Evolutionary conservation across 116 monocot species (phyloP), one percentile per base, ranked within the genome.

Genomic region (Trichopus zeylanicus): DNA sequence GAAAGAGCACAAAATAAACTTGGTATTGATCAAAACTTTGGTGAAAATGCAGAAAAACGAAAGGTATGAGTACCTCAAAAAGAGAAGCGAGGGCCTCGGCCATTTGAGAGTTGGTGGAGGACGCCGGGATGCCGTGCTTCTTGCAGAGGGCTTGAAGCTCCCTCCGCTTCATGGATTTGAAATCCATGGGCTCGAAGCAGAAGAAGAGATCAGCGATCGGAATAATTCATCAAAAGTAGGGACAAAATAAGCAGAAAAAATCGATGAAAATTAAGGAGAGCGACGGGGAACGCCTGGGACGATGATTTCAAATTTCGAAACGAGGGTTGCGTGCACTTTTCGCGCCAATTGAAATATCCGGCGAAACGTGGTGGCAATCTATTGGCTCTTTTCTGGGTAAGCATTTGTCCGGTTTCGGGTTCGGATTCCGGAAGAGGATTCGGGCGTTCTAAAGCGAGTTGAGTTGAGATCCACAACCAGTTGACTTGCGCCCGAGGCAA

Each of bases 81-180:
- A 63, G 31, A 30, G 64, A 21, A n/a, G 33, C 52, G 25, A 63
- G 63, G 18, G 25, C 53, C 18, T 53, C 52, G 4, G 53, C 53
- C 64, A 64, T 64, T 16, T 52, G 31, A 2, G 31, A 25, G 34
- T 51, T 64, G 25, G 53, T 53, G 31, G 53, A 18, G 24, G 33
- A 53, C 32, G 53, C 64, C 16, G 49, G 31, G 18, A 52, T 3
- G 16, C 53, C 34, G 15, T 53, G 52, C 34, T 64, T 35, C 18
- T 53, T 63, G 48, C 63, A 63, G 5, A 63, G 63, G 13, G 48
- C 63, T 28, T 51, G 63, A 7, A 63, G 31, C 20, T 29, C 63
- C 20, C 28, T 63, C 30, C 63, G 48, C 63, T 63, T 63, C 63
- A 51, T 63, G 7, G 51, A 51, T 63, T 32, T 30, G 22, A 63